phyloP scores from a whole-genome alignment of 2,329 filamentous ascomycete genomes.

The Paraconiothyrium sp. region DNA sequence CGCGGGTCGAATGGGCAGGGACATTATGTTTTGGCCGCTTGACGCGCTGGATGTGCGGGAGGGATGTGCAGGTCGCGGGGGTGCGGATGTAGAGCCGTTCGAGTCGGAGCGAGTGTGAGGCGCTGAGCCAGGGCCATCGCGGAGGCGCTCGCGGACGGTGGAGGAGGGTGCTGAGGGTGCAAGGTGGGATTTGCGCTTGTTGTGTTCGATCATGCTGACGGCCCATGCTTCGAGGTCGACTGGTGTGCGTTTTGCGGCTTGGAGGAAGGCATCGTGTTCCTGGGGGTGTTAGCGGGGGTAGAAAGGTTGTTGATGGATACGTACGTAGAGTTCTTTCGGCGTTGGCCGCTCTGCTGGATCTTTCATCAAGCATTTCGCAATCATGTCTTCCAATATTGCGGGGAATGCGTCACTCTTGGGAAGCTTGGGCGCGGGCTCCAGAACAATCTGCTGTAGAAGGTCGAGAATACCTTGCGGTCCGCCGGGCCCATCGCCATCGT shows the following conservation, averaged over 20 bases:
- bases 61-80: slow-evolving; percentile 53
- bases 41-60: slow-evolving; percentile 54
- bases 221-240: slow-evolving; percentile 96
- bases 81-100: slow-evolving; percentile 34
- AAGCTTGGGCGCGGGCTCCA: slow-evolving; percentile 90
- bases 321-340: slow-evolving; percentile 89
- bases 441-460: slow-evolving; percentile 94
- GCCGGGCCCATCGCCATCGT: slow-evolving; percentile 70
- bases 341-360: slow-evolving; percentile 88
- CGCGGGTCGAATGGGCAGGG: slow-evolving; percentile 58
- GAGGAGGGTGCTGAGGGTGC: slow-evolving; percentile 81
- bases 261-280: slow-evolving; percentile 93
- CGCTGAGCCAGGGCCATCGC: slow-evolving; percentile 44
- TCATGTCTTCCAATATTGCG: slow-evolving; percentile 93
- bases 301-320: slow-evolving; percentile 44
- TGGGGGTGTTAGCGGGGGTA: slow-evolving; percentile 48
- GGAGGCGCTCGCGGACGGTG: slow-evolving; percentile 50
- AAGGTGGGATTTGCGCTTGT: slow-evolving; percentile 95
- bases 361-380: slow-evolving; percentile 94
- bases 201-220: slow-evolving; percentile 88
- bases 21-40: slow-evolving; percentile 50
- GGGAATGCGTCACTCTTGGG: slow-evolving; percentile 99
- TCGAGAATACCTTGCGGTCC: slow-evolving; percentile 94
- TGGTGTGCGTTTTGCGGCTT: slow-evolving; percentile 94
- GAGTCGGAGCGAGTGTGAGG: slow-evolving; percentile 33